A percentile compares a stretch with the other conserved stretches of the same genome.
phyloP scores from a whole-genome alignment of 805 yeast species.

The Wickerhamomyces pijperi region DNA sequence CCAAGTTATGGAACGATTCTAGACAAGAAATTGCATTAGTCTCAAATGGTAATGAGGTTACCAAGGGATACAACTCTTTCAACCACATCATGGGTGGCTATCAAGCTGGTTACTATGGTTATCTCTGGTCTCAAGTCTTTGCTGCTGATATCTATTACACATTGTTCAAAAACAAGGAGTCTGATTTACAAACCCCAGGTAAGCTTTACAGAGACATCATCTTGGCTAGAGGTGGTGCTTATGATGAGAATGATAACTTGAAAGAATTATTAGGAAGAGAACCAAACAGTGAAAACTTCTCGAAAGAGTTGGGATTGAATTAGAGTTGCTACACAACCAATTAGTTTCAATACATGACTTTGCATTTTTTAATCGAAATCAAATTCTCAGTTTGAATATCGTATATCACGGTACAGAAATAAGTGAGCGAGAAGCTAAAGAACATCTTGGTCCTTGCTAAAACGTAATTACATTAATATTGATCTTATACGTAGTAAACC shows the following conservation, averaged over 20 bases:
- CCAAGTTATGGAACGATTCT: slow-evolving; percentile 51
- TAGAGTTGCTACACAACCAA: no score
- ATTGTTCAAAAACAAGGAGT: slow-evolving; percentile 56
- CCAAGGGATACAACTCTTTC: slow-evolving; percentile 67
- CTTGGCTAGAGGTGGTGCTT: slow-evolving; percentile 61
- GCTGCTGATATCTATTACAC: slow-evolving; percentile 76
- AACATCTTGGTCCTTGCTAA: no score
- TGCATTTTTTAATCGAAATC: no score
- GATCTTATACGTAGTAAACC: no score
- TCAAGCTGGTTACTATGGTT: slow-evolving; percentile 80
- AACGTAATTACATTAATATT: no score
- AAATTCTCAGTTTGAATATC: no score
- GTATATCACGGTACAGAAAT: no score
- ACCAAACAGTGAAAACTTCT: slow-evolving; percentile 65
- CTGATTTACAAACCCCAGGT: slow-evolving; percentile 46
- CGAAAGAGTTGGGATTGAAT: slow-evolving; percentile 47
- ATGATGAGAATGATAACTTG: slow-evolving; percentile 57
- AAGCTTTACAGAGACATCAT: slow-evolving; percentile 58
- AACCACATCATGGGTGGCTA: slow-evolving; percentile 76
- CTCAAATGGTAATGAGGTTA: slow-evolving; percentile 38
- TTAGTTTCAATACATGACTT: no score
- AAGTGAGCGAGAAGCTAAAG: no score
- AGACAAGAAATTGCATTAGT: slow-evolving; percentile 53
- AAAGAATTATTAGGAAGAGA: slow-evolving; percentile 62
- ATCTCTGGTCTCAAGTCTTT: slow-evolving; percentile 76